These are phyloP conservation scores for Coemansia sp. DNA, from an alignment of 192 early-diverging fungal genomes.

Conservation along the genomic window DNA sequence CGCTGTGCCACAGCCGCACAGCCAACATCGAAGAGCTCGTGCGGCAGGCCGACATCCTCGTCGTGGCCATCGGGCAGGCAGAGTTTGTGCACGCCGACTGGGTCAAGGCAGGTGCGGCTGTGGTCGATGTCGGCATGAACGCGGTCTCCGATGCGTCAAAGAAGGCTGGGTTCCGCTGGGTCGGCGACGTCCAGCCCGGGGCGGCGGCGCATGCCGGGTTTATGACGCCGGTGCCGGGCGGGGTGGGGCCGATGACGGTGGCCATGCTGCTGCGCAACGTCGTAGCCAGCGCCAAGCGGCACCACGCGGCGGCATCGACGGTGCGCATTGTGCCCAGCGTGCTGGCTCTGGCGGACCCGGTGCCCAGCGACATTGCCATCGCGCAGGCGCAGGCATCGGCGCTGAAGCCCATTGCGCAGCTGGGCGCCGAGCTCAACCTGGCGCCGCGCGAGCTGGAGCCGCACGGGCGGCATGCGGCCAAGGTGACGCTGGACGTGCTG, in stretches of 20 bases:
- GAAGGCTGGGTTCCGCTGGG: conserved; percentile 87
- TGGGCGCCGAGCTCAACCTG: conserved; percentile 88
- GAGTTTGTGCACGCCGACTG: conserved; percentile 89
- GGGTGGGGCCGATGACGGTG: conserved; percentile 99
- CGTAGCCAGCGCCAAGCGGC: conserved; percentile 73
- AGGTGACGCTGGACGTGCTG: conserved; percentile 80
- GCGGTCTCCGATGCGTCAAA: conserved; percentile 81
- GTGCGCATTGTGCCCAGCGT: conserved; percentile 61
- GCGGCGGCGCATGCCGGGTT: conserved; percentile 71
- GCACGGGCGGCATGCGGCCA: conserved; percentile 89
- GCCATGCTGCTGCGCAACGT: conserved; percentile 97
- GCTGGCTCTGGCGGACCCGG: conserved; percentile 64
- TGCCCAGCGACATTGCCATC: conserved; percentile 87
- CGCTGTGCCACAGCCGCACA: conserved; percentile 91
- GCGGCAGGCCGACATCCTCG: conserved; percentile 82
- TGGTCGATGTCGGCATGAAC: conserved; percentile 99
- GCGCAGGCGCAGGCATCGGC: conserved; percentile 66
- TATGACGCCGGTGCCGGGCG: conserved; percentile 97
- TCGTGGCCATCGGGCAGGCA: conserved; percentile 84
- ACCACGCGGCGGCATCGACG: conserved; percentile 57
- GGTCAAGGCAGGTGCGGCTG: conserved; percentile 90
- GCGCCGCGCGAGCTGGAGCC: conserved; percentile 75
- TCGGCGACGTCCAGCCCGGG: conserved; percentile 88
- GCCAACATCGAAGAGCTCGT: conserved; percentile 74
- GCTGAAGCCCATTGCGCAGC: conserved; percentile 67